Percentiles rank a stretch among this genome's conserved stretches.
Conservation (phyloP, 495 filamentous ascomycete genomes). For the Glutinoglossum americanum region DNA sequence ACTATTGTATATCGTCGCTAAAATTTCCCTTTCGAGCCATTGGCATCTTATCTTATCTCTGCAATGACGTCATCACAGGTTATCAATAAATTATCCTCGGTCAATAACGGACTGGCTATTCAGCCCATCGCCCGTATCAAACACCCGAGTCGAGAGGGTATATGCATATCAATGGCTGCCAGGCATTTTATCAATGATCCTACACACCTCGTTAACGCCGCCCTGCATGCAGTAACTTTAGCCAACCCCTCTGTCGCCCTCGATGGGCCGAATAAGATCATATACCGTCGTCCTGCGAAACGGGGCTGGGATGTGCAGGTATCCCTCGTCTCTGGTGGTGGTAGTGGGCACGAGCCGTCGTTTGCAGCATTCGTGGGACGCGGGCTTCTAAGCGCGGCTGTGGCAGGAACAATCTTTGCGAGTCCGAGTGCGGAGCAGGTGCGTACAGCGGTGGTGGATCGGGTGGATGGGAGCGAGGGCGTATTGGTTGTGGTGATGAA, state of each 20-base stretch:
- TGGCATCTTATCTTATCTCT: too few relatives aligned
- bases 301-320: slow-evolving; percentile 19
- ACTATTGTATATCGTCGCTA: too few relatives aligned
- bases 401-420: slow-evolving; percentile 87
- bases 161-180: slow-evolving; percentile 14
- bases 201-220: slow-evolving; percentile 51
- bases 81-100: too few relatives aligned
- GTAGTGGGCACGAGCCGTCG: slow-evolving; percentile 80
- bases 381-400: slow-evolving; percentile 67
- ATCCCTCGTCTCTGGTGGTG: slow-evolving; percentile 73
- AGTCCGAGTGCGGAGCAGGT: slow-evolving; percentile 76
- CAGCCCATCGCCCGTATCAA: background rate
- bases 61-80: too few relatives aligned
- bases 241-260: slow-evolving; percentile 72
- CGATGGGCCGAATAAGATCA: slow-evolving; percentile 63
- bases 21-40: too few relatives aligned
- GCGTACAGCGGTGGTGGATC: slow-evolving; percentile 46
- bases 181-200: slow-evolving; percentile 93
- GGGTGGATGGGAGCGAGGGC: slow-evolving; percentile 48
- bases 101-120: background rate
- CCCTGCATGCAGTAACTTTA: slow-evolving; percentile 54
- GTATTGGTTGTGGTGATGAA: slow-evolving; percentile 52
- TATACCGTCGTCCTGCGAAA: slow-evolving; percentile 43
- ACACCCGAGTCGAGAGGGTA: background rate
- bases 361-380: slow-evolving; percentile 51